A percentile compares a stretch with the other conserved stretches of the same genome.
phyloP scores from a whole-genome alignment of 2,329 filamentous ascomycete genomes.

The Colletotrichum orbiculare region DNA sequence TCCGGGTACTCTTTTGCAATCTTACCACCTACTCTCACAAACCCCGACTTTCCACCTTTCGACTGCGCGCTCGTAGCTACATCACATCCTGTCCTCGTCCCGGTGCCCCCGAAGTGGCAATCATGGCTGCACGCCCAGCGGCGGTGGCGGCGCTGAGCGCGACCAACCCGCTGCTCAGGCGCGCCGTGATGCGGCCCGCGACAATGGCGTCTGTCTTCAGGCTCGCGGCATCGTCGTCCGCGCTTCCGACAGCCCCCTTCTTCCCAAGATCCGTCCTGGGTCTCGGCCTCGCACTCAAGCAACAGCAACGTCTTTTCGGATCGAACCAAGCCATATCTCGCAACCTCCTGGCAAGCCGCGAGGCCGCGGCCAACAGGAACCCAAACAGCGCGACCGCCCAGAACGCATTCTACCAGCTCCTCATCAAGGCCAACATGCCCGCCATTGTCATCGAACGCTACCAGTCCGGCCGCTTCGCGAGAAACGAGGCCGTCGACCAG shows the following conservation, averaged over 20 bases:
- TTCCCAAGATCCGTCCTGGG: conserved; percentile 28
- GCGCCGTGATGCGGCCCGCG: conserved; percentile 30
- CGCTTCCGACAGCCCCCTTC: conserved; percentile 9
- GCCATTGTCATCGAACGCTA: conserved; percentile 93
- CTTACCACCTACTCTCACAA: background rate
- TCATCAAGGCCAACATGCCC: conserved; percentile 92
- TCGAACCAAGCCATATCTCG: conserved; percentile 63
- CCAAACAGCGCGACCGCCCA: conserved; percentile 88
- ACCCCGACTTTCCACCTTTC: conserved; percentile 2
- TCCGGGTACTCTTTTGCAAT: conserved; percentile 2
- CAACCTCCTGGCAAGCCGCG: conserved; percentile 82
- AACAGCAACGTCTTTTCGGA: conserved; percentile 49
- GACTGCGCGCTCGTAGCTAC: conserved; percentile 9
- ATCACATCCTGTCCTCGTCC: background rate
- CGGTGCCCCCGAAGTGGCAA: conserved; percentile 16
- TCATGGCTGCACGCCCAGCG: conserved; percentile 37
- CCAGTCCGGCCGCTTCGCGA: conserved; percentile 85
- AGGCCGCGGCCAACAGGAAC: conserved; percentile 93
- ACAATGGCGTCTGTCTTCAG: conserved; percentile 35
- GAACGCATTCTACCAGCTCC: conserved; percentile 91
- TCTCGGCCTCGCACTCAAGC: conserved; percentile 38
- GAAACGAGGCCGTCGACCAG: conserved; percentile 80
- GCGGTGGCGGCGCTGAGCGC: conserved; percentile 34
- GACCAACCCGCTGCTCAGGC: conserved; percentile 30
- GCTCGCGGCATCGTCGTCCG: conserved; percentile 22